Evolutionary conservation across 2,329 filamentous ascomycete species (phyloP).

Genomic region (Apiospora koreana): DNA sequence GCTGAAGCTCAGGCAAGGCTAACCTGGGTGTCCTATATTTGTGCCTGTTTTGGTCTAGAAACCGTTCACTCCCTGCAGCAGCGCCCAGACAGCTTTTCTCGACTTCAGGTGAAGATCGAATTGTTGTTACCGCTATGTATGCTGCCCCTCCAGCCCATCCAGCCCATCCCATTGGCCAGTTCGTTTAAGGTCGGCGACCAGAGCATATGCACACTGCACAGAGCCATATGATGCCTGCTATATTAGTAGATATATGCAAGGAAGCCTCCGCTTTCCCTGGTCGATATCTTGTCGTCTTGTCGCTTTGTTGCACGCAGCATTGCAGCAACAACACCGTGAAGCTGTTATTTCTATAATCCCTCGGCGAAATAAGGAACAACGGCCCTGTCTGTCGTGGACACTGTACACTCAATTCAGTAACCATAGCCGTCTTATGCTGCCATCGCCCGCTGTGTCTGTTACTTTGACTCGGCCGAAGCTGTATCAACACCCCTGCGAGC

Average conservation of each 20-base stretch:
- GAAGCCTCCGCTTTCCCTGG: background rate
- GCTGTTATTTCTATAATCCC: background rate
- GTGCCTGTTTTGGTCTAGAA: background rate
- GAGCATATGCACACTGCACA: background rate
- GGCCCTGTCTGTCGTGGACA: background rate
- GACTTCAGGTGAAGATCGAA: background rate
- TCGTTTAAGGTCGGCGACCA: background rate
- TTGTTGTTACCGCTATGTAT: background rate
- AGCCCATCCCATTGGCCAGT: background rate
- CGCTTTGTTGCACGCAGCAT: background rate
- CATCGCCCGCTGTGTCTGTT: background rate
- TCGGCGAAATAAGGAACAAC: background rate
- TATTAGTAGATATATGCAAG: background rate
- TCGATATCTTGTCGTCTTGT: background rate
- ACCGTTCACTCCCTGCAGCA: background rate
- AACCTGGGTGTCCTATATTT: background rate
- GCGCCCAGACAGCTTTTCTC: background rate
- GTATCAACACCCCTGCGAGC: background rate
- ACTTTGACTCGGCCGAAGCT: background rate
- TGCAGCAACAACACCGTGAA: background rate
- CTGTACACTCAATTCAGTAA: background rate
- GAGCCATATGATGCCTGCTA: slow-evolving; percentile 1
- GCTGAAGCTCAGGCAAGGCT: background rate
- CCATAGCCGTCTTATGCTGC: background rate
- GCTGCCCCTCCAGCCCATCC: background rate